Evolutionary conservation across 2,329 filamentous ascomycete genomes (phyloP).

Genomic region (Arthrinium phaeospermum): DNA sequence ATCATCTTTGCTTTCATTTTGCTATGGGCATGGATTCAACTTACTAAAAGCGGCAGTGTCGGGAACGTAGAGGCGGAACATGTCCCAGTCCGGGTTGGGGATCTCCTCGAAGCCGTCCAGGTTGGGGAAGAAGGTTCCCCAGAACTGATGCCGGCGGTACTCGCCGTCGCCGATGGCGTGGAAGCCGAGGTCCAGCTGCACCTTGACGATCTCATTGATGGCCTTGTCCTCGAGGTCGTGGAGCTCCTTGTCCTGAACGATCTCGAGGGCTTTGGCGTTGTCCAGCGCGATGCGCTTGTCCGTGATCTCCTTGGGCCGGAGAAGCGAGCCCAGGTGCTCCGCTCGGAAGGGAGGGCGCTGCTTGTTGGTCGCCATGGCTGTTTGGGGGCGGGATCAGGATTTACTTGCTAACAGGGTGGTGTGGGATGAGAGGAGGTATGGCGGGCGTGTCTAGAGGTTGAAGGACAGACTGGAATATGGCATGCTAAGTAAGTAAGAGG

Average conservation of each 20-base stretch:
- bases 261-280: slow-evolving; percentile 43
- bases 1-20: no score
- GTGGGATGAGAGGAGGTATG: background rate
- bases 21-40: slow-evolving; percentile 26
- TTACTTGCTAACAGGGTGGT: background rate
- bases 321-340: slow-evolving; percentile 76
- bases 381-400: background rate
- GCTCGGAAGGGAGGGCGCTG: slow-evolving; percentile 69
- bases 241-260: slow-evolving; percentile 50
- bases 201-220: slow-evolving; percentile 70
- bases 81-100: slow-evolving; percentile 53
- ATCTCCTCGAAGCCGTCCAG: slow-evolving; percentile 51
- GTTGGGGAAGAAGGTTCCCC: slow-evolving; percentile 53
- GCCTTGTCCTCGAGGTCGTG: slow-evolving; percentile 62
- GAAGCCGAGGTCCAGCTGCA: slow-evolving; percentile 71
- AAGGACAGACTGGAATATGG: background rate
- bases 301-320: slow-evolving; percentile 69
- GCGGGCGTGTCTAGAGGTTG: background rate
- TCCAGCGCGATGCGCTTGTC: slow-evolving; percentile 60
- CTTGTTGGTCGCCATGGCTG: slow-evolving; percentile 36
- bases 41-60: slow-evolving; percentile 50
- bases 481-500: background rate
- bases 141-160: slow-evolving; percentile 53
- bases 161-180: slow-evolving; percentile 61
- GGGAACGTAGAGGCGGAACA: slow-evolving; percentile 61